These are phyloP conservation scores for Trichoderma asperelloides DNA, from an alignment of 495 filamentous ascomycete genomes.

Conservation along the genomic window DNA sequence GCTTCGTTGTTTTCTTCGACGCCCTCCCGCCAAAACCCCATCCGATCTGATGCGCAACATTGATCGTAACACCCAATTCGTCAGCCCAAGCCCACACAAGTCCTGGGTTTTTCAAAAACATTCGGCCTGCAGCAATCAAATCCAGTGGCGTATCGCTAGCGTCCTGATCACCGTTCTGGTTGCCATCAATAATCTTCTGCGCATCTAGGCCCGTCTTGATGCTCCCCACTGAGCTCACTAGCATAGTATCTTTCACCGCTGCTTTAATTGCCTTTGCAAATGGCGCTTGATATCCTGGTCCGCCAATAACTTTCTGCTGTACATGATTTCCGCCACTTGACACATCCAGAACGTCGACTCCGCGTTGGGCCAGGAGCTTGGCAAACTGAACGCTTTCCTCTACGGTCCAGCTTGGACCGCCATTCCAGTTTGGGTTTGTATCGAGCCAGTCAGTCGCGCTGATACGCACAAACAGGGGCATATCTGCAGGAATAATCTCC, in stretches of 20 bases:
- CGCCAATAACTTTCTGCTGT: constrained; percentile 44
- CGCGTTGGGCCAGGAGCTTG: constrained; percentile 39
- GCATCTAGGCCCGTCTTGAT: constrained; percentile 52
- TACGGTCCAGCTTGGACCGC: constrained; percentile 43
- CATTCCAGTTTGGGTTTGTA: constrained; percentile 27
- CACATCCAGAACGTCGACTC: constrained; percentile 59
- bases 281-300: constrained; percentile 54
- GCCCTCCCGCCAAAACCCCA: constrained; percentile 37
- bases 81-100: constrained; percentile 59
- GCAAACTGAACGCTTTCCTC: constrained; percentile 48
- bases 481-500: constrained; percentile 43
- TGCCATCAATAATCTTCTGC: constrained; percentile 42
- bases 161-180: neutral
- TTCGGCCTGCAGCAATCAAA: constrained; percentile 48
- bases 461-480: constrained; percentile 60
- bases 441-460: constrained; percentile 52
- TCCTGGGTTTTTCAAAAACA: constrained; percentile 61
- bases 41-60: constrained; percentile 57
- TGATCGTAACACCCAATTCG: constrained; percentile 49
- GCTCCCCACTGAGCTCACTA: constrained; percentile 51
- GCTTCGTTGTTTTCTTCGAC: neutral
- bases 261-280: constrained; percentile 47
- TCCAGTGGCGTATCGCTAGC: constrained; percentile 37
- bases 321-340: constrained; percentile 53
- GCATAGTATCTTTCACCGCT: constrained; percentile 47